Base-by-base conservation (phyloP, 2,329 filamentous ascomycete genomes). In the Gaeumannomyces sp. region DNA sequence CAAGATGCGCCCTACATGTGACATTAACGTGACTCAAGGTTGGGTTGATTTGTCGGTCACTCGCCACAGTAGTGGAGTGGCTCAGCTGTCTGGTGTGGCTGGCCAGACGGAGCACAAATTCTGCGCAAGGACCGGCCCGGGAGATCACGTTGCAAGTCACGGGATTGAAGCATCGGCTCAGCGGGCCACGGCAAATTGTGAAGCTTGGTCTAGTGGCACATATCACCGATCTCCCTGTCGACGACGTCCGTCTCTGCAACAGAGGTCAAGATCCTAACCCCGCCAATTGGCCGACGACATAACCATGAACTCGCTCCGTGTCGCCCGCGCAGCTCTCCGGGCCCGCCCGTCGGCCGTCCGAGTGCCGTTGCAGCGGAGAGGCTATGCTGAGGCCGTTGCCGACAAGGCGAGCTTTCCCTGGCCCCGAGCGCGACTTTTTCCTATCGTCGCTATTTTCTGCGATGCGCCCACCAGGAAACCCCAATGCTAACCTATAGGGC, bases 261-360 rank as follows among this genome's bases (percentile, higher is more conserved):
- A 53, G 45, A 53, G 45, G 45, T 25, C 19, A 53, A 53, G n/a
- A 53, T 53, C 45, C 45, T 7, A 53, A 53, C 38, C 45, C 61
- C 29, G 53, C 74, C 79, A 80, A 82, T 81, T 81, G 77, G 75
- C 77, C 77, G 74, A 77, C 75, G 76, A 78, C 70, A 75, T 74
- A 83, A 87, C 80, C 82, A 98, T 98, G 94, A 97, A 93, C 88
- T 91, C 92, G 80, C 83, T 97, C 82, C 92, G 93, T 81, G 85
- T 97, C 81, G 91, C 93, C 84, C 90, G 94, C 81, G 87, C 88
- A 80, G 94, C 92, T 83, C 85, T 97, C 79, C 86, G 92, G 81
- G 91, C 87, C 76, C 90, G 89, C 75, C 89, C 93, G 76, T 83
- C 90, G 75, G 85, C 89, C 78, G 83, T 94, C 80, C 86, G 89